Evolutionary conservation across 768 basidiomycete species (phyloP).

Genomic region (Hypsizygus marmoreus): DNA sequence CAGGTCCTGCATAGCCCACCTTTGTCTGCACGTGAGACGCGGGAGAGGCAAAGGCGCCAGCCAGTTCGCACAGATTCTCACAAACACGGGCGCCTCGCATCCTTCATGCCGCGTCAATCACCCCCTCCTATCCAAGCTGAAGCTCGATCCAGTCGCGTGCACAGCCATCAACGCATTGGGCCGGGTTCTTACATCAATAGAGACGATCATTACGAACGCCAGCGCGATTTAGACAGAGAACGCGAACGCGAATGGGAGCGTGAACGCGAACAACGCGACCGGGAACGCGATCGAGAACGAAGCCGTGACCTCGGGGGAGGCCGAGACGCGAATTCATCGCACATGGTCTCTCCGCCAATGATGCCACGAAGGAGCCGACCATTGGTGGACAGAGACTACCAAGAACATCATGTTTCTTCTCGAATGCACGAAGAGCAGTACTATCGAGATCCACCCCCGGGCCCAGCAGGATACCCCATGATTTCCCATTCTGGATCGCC

Average conservation of each 20-base stretch:
- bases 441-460: conserved; percentile 34
- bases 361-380: conserved; percentile 35
- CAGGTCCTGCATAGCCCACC: conserved; percentile 54
- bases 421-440: conserved; percentile 41
- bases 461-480: conserved; percentile 33
- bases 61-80: conserved; percentile 36
- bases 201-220: conserved; percentile 53
- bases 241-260: conserved; percentile 48
- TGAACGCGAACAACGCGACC: conserved; percentile 41
- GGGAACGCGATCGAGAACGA: conserved; percentile 33
- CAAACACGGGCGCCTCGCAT: conserved; percentile 28
- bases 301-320: conserved; percentile 29
- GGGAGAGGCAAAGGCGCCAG: conserved; percentile 49
- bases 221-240: conserved; percentile 40
- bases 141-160: conserved; percentile 46
- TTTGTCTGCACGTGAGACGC: conserved; percentile 45
- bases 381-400: conserved; percentile 27
- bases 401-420: conserved; percentile 32
- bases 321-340: conserved; percentile 28
- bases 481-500: conserved; percentile 61
- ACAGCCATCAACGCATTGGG: conserved; percentile 69
- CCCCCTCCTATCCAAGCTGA: conserved; percentile 37
- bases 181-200: conserved; percentile 60
- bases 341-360: conserved; percentile 44
- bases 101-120: conserved; percentile 34